Evolutionary conservation across 2,329 filamentous ascomycete genomes (phyloP).

Genomic region (Chaetomium strumarium): DNA sequence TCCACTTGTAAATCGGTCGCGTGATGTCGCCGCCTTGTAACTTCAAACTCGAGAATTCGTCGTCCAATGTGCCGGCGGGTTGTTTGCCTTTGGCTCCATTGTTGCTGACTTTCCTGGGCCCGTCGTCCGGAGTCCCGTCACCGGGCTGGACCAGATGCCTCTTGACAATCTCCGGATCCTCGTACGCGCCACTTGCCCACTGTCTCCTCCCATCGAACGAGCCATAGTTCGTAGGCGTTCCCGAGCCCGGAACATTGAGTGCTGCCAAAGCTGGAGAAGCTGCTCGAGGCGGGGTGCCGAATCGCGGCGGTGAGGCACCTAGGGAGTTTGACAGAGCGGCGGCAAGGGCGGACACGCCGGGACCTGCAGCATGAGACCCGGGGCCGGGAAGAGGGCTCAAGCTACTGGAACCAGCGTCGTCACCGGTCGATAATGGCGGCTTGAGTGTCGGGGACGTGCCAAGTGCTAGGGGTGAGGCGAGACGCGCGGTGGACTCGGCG

Average conservation of each 20-base stretch:
- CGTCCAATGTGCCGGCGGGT: conserved; percentile 36
- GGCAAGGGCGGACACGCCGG: conserved; percentile 81
- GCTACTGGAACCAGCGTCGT: conserved; percentile 39
- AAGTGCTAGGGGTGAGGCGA: conserved; percentile 51
- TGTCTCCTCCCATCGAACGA: conserved; percentile 71
- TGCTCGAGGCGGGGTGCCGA: conserved; percentile 59
- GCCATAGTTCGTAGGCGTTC: conserved; percentile 69
- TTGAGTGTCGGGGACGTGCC: conserved; percentile 25
- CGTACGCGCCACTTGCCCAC: conserved; percentile 51
- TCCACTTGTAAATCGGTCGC: conserved; percentile 92
- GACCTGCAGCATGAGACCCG: conserved; percentile 61
- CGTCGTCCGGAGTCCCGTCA: conserved; percentile 44
- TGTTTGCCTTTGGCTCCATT: conserved; percentile 51
- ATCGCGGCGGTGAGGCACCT: conserved; percentile 62
- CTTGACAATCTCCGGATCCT: conserved; percentile 87
- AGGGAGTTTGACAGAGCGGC: conserved; percentile 75
- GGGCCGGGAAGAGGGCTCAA: conserved; percentile 61
- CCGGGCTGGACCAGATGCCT: conserved; percentile 75
- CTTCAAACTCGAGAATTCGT: conserved; percentile 85
- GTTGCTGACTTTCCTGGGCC: conserved; percentile 33
- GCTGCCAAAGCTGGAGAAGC: conserved; percentile 51
- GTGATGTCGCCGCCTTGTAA: conserved; percentile 94
- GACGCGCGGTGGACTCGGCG: conserved; percentile 54
- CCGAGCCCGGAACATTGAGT: conserved; percentile 40
- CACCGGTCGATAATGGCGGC: conserved; percentile 31